Conservation (phyloP, 257 asterid species). For the Nicotiana otophora region DNA sequence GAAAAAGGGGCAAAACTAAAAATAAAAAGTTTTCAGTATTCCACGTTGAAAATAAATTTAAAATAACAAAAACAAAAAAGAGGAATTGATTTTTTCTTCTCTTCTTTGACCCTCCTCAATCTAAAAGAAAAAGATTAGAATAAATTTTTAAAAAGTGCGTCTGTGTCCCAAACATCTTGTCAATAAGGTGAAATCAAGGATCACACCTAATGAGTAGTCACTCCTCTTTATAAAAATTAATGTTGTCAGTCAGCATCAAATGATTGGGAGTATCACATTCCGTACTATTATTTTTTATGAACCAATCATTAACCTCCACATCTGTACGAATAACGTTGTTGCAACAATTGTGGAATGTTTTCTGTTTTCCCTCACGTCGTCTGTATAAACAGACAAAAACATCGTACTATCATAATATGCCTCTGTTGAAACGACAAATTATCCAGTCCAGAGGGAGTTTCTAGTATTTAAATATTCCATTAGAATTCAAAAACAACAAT, state of each 20-base stretch:
- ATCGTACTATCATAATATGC: not conserved
- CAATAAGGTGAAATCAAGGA: not conserved
- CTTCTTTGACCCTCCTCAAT: too few relatives aligned
- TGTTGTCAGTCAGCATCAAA: not conserved
- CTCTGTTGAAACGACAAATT: not conserved
- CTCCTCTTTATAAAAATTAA: not conserved
- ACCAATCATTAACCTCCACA: not conserved
- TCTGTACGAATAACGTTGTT: not conserved
- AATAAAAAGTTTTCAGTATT: too few relatives aligned
- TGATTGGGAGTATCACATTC: not conserved
- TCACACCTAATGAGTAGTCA: not conserved
- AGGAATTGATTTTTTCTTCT: too few relatives aligned
- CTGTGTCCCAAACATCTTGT: too few relatives aligned
- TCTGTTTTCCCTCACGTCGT: not conserved
- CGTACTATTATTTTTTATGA: not conserved
- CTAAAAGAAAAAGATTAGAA: too few relatives aligned
- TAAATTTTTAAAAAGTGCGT: too few relatives aligned
- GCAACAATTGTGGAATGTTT: not conserved
- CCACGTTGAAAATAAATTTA: too few relatives aligned
- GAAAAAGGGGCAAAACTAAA: too few relatives aligned
- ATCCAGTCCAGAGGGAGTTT: not conserved
- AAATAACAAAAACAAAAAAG: too few relatives aligned
- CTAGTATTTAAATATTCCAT: not conserved
- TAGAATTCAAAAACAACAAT: not conserved
- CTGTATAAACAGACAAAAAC: not conserved